Base-by-base conservation (phyloP, 1,284 basidiomycete species). In the Ceratobasidium sp. region DNA sequence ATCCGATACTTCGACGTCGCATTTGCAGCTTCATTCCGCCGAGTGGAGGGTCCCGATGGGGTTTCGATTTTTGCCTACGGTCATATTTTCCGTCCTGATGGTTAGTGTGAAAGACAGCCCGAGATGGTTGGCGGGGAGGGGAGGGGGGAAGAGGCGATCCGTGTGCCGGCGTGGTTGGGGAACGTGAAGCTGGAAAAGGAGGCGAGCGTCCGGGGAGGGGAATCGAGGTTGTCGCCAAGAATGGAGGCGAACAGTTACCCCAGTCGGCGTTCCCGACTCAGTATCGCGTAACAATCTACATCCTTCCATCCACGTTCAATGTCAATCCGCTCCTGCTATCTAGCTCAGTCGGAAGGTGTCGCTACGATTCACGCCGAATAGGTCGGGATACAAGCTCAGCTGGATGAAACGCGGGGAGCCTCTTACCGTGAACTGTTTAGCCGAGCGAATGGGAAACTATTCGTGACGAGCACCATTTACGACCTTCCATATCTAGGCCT, bases 401-500 rank as follows among this genome's bases (percentile, higher is more conserved):
- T 79, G n/a, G 77, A 74, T 12, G 78, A 79, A 41, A 77, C 65
- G 18, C 76, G 73, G 52, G 76, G 67, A 14, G 69, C 71, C 18
- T 57, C 54, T 0, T 64, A 23, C 16, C 70, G n/a, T 8, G 78
- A 77, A 60, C 64, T 78, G 18, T 66, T 79, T 20, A 67, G 62
- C 30, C 70, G 71, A n/a, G 55, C 54, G n/a, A 60, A 66, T 23
- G 30, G 77, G 30, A 73, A 69, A 38, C 68, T 76, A 35, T 59
- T 79, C 44, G 69, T 62, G 20, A 67, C 70, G 30, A 77, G 62
- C 50, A 71, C 67, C 7, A 78, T 35, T 79, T 33, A 69, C 70
- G 33, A 46, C 68, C 12, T 79, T 77, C 69, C 78, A 79, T 54
- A 79, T 79, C 41, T 79, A 76, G 78, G 69, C 66, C 12, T 77